Evolutionary conservation across 805 yeast species (phyloP).

Genomic region (Metschnikowia henanensis): DNA sequence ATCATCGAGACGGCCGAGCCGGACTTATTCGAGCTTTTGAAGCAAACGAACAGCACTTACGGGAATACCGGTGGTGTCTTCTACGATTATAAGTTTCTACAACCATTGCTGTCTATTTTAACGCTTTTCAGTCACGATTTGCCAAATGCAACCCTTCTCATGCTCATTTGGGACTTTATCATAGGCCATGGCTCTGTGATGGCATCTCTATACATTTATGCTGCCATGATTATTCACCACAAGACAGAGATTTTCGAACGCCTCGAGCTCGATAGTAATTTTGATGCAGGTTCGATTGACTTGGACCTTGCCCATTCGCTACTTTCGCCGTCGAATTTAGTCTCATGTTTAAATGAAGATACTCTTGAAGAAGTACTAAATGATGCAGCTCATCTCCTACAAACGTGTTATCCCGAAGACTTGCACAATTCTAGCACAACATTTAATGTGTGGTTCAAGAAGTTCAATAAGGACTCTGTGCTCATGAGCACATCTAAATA

Average conservation of each 20-base stretch:
- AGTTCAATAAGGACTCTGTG: constrained; percentile 34
- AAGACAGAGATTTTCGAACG: constrained; percentile 42
- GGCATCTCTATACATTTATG: constrained; percentile 60
- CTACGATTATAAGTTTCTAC: constrained; percentile 43
- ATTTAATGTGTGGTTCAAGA: constrained; percentile 34
- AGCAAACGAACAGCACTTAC: constrained; percentile 36
- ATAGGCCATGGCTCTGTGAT: constrained; percentile 56
- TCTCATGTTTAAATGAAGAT: constrained; percentile 27
- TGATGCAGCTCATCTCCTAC: constrained; percentile 26
- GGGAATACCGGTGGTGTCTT: constrained; percentile 24
- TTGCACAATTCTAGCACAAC: constrained; percentile 23
- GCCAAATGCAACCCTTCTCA: constrained; percentile 47
- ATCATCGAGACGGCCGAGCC: constrained; percentile 52
- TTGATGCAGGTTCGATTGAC: constrained; percentile 23
- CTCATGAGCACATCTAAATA: constrained; percentile 31
- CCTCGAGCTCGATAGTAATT: constrained; percentile 17
- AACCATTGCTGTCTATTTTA: constrained; percentile 72
- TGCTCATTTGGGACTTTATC: constrained; percentile 68
- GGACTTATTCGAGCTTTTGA: constrained; percentile 38
- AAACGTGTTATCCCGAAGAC: constrained; percentile 23
- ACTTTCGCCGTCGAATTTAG: constrained; percentile 33
- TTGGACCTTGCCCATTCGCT: constrained; percentile 35
- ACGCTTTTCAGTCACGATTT: constrained; percentile 79
- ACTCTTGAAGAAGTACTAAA: constrained; percentile 29
- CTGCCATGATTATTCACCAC: constrained; percentile 48